Conservation (phyloP, 2,329 filamentous ascomycete species). For the Aspergillus japonicus region DNA sequence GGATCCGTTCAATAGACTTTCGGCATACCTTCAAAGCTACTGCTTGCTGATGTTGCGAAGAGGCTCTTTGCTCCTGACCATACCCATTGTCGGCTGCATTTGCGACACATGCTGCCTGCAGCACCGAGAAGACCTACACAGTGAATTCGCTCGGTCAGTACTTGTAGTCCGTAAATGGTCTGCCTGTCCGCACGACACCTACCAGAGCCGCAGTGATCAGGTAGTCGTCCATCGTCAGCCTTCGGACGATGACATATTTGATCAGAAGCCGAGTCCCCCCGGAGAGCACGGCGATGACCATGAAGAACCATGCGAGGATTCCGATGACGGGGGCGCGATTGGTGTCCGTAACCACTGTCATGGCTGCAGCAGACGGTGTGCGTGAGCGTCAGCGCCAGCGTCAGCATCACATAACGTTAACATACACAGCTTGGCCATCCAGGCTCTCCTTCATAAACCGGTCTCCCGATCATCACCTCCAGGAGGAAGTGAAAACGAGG, state of each 20-base stretch:
- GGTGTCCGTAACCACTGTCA: not conserved
- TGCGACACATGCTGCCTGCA: not conserved
- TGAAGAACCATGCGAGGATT: not conserved
- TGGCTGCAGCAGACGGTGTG: not conserved
- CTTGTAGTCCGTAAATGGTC: not conserved
- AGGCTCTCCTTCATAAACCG: not conserved
- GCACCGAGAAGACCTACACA: not conserved
- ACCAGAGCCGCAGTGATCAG: not conserved
- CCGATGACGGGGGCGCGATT: conserved; percentile 3
- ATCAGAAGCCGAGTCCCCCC: not conserved
- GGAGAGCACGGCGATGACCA: not conserved
- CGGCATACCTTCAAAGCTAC: not conserved
- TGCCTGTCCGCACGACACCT: no score
- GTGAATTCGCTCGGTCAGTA: not conserved
- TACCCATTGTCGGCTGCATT: not conserved
- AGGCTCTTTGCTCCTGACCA: not conserved
- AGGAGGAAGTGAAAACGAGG: no score
- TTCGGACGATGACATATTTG: conserved; percentile 1
- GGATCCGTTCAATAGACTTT: no score
- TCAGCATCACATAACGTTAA: no score
- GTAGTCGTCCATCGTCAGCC: not conserved
- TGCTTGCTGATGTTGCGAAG: not conserved
- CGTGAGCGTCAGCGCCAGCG: not conserved
- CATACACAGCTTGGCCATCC: no score
- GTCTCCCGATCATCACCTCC: no score